Conservation (phyloP, 306 rosid species). For the Vigna nakashimae region DNA sequence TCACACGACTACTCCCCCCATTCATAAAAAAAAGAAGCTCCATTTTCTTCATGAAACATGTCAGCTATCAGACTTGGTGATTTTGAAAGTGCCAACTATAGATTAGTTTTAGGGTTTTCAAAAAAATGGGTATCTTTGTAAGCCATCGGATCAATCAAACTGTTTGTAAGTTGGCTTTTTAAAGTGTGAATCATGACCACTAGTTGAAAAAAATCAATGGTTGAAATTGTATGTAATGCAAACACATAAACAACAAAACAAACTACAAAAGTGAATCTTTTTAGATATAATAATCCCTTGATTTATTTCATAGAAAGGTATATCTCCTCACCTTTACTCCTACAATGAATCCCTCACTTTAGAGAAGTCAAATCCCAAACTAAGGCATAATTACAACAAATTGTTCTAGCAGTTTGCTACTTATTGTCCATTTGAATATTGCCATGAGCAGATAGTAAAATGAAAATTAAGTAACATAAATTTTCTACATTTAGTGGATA, state of each 20-base stretch:
- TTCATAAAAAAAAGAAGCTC: not conserved
- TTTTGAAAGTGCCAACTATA: slow-evolving; percentile 7
- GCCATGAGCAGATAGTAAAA: not conserved
- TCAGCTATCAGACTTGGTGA: slow-evolving; percentile 1
- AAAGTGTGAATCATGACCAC: not conserved
- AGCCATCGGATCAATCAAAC: not conserved
- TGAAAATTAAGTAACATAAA: not conserved
- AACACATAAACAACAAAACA: not conserved
- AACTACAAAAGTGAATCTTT: not conserved
- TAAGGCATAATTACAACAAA: not conserved
- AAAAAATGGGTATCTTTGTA: not conserved
- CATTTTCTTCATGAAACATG: not conserved
- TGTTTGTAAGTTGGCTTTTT: not conserved
- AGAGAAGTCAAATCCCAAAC: not conserved
- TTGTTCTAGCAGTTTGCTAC: not conserved
- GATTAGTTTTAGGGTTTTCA: not conserved
- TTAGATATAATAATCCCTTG: not conserved
- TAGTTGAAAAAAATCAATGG: not conserved
- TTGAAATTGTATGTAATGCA: not conserved
- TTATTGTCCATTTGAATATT: not conserved
- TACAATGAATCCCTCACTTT: not conserved
- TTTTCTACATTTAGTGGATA: not conserved
- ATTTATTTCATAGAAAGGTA: not conserved
- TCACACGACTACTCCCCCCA: not conserved
- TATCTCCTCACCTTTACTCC: not conserved